Percentiles rank a stretch among this genome's conserved stretches.
Evolutionary conservation across 192 early-diverging fungal genomes (phyloP).

Genomic region (Spizellomyces punctatus): DNA sequence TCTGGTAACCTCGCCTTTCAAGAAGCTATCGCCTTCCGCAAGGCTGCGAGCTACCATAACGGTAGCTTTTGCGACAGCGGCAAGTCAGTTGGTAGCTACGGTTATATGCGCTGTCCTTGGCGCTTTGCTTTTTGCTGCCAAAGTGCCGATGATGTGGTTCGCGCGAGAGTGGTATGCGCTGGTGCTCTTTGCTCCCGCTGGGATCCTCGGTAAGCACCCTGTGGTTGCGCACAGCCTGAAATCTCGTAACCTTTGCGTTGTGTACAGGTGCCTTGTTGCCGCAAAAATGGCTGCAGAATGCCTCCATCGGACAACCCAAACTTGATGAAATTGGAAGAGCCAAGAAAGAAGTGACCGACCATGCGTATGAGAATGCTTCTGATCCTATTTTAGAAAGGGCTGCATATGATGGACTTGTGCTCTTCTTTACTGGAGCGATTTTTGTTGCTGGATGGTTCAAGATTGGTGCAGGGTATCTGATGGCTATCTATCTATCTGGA

Average conservation of each 20-base stretch:
- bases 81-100: conserved; percentile 27
- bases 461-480: conserved; percentile 33
- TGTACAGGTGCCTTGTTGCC: conserved; percentile 12
- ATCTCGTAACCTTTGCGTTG: no score
- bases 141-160: conserved; percentile 62
- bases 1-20: conserved; percentile 16
- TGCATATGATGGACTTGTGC: conserved; percentile 5
- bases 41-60: conserved; percentile 13
- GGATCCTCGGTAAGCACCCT: conserved; percentile 38
- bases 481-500: conserved; percentile 9
- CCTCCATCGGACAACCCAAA: no score
- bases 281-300: conserved; percentile 1
- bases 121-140: conserved; percentile 28
- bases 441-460: conserved; percentile 12
- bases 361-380: background rate
- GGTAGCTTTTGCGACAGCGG: conserved; percentile 7
- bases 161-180: conserved; percentile 57
- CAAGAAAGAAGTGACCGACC: background rate
- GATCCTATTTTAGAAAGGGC: conserved; percentile 15
- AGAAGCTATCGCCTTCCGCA: background rate
- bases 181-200: conserved; percentile 52
- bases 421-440: conserved; percentile 3
- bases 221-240: no score
- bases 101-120: conserved; percentile 21
- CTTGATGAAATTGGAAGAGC: background rate